Base-by-base conservation (phyloP, 495 filamentous ascomycete species). In the Talaromyces trachyspermus region DNA sequence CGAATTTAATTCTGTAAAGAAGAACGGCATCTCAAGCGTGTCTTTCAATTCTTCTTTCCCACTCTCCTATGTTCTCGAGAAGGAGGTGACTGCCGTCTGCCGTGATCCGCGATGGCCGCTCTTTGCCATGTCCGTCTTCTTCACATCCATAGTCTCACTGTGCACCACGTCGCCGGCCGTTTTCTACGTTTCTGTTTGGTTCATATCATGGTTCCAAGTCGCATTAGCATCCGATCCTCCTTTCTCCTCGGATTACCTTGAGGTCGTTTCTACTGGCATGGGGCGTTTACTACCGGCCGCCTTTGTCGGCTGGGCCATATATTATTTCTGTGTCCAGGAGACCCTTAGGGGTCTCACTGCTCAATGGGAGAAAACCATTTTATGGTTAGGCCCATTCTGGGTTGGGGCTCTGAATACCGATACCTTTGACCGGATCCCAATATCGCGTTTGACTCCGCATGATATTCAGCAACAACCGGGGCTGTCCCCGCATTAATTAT, bases 301-400 rank as follows among this genome's bases (percentile, higher is more conserved):
- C 49, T 85, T 89, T 46, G 70, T 76, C 20, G 81, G 77, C 1
- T 84, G 79, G 60, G 82, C 81, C 48, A 70, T 91, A 26, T 89
- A 85, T 62, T 72, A 75, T 52, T 82, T 82, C 55, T 71, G 62
- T 40, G 63, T 77, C 6, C 58, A 62, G 2, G 59, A 68, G 43
- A 75, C 70, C 1, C 65, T 88, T 2, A 54, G 49, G 1, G 66
- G 77, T 19, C 70, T 86, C 4, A 76, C 71, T 1, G 81, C 86
- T 4, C 81, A 84, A 52, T 61, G 82, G 51, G 85, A 89, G 52
- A 87, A 85, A 60, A 84, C 86, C 0, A 52, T 89, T 19, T 65
- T 89, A 20, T 89, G 85, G 85, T 70, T 90, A 5, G 81, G 82
- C 0, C 75, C 72, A 15, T 83, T 79, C 63, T 91, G 87, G 87